Percentiles rank a stretch among this genome's conserved stretches.
phyloP scores from a whole-genome alignment of 1,284 basidiomycete genomes.

The Marasmius fiardii region DNA sequence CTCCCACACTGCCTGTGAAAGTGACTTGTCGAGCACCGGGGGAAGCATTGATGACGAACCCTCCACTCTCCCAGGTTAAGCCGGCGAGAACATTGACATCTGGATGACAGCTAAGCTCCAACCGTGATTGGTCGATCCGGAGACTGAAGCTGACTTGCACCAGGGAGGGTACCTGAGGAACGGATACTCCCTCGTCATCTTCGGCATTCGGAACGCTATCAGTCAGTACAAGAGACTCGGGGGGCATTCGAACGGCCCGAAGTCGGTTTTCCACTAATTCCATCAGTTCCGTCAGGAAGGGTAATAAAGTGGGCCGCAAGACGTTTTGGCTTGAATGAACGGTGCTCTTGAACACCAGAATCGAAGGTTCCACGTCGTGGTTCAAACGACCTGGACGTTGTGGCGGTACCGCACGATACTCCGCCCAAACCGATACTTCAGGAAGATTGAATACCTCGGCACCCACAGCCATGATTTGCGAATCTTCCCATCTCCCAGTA shows the following conservation, averaged over 20 bases:
- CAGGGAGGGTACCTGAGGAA: slow-evolving; percentile 8
- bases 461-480: slow-evolving; percentile 44
- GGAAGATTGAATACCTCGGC: slow-evolving; percentile 74
- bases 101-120: slow-evolving; percentile 83
- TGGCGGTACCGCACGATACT: slow-evolving; percentile 62
- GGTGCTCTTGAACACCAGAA: slow-evolving; percentile 72
- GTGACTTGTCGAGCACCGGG: slow-evolving; percentile 68
- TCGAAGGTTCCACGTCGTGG: slow-evolving; percentile 43
- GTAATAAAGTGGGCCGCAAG: slow-evolving; percentile 75
- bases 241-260: slow-evolving; percentile 33
- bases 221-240: slow-evolving; percentile 12
- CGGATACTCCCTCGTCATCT: slow-evolving; percentile 8
- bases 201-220: slow-evolving; percentile 1
- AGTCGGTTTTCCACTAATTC: slow-evolving; percentile 63
- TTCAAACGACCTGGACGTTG: slow-evolving; percentile 30
- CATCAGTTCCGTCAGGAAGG: slow-evolving; percentile 77
- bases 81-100: slow-evolving; percentile 87
- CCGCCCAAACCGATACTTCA: slow-evolving; percentile 79
- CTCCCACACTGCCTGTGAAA: slow-evolving; percentile 77
- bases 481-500: slow-evolving; percentile 41
- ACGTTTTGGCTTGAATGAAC: slow-evolving; percentile 86
- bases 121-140: slow-evolving; percentile 83
- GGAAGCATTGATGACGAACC: slow-evolving; percentile 76
- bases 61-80: slow-evolving; percentile 88
- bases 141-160: slow-evolving; percentile 79